phyloP scores from a whole-genome alignment of 208 protist genomes.

The Pavlovales sp. region DNA sequence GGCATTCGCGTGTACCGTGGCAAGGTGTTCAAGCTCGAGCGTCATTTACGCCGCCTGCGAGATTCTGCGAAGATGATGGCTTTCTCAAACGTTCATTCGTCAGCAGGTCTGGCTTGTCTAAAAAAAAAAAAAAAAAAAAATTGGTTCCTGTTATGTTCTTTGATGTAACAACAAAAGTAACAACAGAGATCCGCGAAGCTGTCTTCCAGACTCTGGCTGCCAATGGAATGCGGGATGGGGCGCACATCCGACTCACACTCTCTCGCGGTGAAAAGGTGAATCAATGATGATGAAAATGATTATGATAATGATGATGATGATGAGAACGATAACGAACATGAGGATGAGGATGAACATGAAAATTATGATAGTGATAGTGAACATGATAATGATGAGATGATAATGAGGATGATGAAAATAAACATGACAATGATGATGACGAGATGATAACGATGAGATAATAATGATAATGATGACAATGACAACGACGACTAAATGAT shows the following conservation, averaged over 20 bases:
- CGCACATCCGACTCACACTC: conserved; percentile 36
- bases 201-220: conserved; percentile 3
- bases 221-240: conserved; percentile 21
- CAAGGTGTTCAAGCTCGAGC: conserved; percentile 1
- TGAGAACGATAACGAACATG: no score
- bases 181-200: neutral
- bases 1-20: conserved; percentile 27
- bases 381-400: no score
- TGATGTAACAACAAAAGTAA: neutral
- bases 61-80: neutral
- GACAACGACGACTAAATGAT: no score
- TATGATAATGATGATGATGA: neutral
- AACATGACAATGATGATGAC: no score
- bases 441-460: no score
- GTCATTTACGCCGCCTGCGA: neutral
- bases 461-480: no score
- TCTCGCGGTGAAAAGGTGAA: conserved; percentile 19
- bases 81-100: conserved; percentile 1
- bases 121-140: no score
- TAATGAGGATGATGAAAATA: no score
- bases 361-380: no score
- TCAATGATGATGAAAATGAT: neutral
- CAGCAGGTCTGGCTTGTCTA: neutral
- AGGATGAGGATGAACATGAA: no score
- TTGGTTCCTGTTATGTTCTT: neutral